Evolutionary conservation across 352 stramenopile genomes (phyloP).

Genomic region (Phytophthora citrophthora): DNA sequence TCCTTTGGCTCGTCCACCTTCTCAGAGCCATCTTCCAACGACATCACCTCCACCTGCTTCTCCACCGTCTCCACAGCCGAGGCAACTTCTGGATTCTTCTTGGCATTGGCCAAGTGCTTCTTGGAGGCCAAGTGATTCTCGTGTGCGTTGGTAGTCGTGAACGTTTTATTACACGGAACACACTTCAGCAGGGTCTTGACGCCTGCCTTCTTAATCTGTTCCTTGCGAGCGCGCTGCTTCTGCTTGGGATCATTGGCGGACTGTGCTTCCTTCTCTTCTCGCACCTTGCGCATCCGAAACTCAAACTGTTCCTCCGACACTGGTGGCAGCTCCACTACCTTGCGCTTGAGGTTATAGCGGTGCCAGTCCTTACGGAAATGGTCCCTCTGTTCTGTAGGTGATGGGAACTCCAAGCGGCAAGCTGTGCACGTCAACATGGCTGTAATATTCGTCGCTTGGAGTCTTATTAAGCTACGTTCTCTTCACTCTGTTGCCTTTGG

Average conservation of each 20-base stretch:
- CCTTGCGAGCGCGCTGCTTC: slow-evolving; percentile 71
- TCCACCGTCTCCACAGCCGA: slow-evolving; percentile 67
- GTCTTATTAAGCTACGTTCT: too few relatives aligned
- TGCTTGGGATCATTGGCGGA: slow-evolving; percentile 70
- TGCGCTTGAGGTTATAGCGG: slow-evolving; percentile 96
- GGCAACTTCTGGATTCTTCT: slow-evolving; percentile 63
- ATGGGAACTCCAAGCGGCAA: slow-evolving; percentile 73
- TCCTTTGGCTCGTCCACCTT: slow-evolving; percentile 33
- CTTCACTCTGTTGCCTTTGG: background rate
- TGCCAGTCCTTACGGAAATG: slow-evolving; percentile 98
- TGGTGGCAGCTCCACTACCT: slow-evolving; percentile 93
- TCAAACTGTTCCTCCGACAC: slow-evolving; percentile 91
- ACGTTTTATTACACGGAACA: slow-evolving; percentile 86
- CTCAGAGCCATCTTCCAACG: slow-evolving; percentile 19
- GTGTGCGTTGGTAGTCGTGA: slow-evolving; percentile 80
- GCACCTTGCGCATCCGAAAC: slow-evolving; percentile 77
- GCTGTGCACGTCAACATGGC: slow-evolving; percentile 86
- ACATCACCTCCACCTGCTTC: slow-evolving; percentile 66
- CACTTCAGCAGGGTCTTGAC: slow-evolving; percentile 85
- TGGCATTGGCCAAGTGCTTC: slow-evolving; percentile 83
- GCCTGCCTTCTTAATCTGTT: slow-evolving; percentile 72
- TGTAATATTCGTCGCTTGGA: background rate
- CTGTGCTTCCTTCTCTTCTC: slow-evolving; percentile 62
- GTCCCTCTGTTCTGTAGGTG: slow-evolving; percentile 75
- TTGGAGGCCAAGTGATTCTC: slow-evolving; percentile 89